A percentile compares a stretch with the other conserved stretches of the same genome.
Evolutionary conservation across 2,329 filamentous ascomycete species (phyloP).

Genomic region (Cephalotrichum gorgonifer): DNA sequence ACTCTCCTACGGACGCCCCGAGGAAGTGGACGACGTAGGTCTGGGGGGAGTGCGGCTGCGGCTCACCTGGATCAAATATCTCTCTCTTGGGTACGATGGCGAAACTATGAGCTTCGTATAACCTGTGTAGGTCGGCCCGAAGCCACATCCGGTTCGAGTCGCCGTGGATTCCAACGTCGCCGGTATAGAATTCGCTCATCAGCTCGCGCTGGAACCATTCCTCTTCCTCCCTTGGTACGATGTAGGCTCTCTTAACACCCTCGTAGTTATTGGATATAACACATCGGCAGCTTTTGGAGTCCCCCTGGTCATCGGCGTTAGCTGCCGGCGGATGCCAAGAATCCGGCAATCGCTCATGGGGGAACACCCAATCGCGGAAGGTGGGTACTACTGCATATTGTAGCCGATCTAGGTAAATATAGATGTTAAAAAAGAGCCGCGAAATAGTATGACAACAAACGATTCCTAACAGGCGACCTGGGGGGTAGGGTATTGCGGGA

Average conservation of each 20-base stretch:
- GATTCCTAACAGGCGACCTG: no score
- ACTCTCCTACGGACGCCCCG: background rate
- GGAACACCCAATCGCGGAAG: background rate
- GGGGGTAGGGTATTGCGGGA: no score
- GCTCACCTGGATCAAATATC: no score
- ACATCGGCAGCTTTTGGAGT: no score
- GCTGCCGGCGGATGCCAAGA: background rate
- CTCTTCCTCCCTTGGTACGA: background rate
- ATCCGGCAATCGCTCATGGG: background rate
- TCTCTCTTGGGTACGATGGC: background rate
- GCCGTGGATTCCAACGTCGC: background rate
- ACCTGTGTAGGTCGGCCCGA: background rate
- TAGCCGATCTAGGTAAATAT: background rate
- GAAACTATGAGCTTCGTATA: background rate
- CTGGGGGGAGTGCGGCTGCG: no score
- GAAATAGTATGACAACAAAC: no score
- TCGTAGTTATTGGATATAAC: background rate
- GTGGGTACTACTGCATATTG: background rate
- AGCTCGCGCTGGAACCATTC: background rate
- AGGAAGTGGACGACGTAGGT: background rate
- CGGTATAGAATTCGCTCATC: background rate
- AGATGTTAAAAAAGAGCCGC: no score
- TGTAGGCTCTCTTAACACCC: background rate
- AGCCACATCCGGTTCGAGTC: background rate
- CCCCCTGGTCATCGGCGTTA: background rate